A percentile compares a stretch with the other conserved stretches of the same genome.
phyloP scores from a whole-genome alignment of 345 rosid species.

The Luvunga scandens region DNA sequence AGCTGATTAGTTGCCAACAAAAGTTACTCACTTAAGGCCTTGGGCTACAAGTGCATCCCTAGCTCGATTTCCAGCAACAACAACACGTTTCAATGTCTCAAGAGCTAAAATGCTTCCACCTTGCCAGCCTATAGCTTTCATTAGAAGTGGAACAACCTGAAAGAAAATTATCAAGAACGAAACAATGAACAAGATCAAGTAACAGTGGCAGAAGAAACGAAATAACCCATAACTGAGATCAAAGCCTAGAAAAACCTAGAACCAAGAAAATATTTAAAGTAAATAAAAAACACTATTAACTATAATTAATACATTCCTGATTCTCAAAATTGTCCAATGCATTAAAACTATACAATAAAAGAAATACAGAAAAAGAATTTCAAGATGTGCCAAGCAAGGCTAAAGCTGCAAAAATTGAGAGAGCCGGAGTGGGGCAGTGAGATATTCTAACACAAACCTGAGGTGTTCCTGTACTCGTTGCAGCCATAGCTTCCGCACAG shows the following conservation, averaged over 20 bases:
- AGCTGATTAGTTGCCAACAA: neutral
- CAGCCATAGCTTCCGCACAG: constrained; percentile 99
- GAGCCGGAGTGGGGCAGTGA: neutral
- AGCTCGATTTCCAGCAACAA: constrained; percentile 96
- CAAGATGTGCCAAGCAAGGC: neutral
- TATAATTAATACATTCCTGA: neutral
- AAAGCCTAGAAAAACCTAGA: neutral
- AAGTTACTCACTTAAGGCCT: constrained; percentile 71
- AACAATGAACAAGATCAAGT: constrained; percentile 11
- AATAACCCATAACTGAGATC: neutral
- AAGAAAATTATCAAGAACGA: constrained; percentile 15
- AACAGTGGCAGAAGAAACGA: constrained; percentile 11
- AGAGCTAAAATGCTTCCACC: constrained; percentile 99
- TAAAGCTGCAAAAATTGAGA: neutral
- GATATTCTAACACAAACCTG: constrained; percentile 47
- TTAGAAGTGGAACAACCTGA: constrained; percentile 97
- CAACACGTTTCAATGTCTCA: constrained; percentile 93
- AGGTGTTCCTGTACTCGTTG: constrained; percentile 91
- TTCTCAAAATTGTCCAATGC: neutral
- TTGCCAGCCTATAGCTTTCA: constrained; percentile 99
- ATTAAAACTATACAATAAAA: neutral
- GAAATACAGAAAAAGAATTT: neutral
- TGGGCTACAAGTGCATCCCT: constrained; percentile 99
- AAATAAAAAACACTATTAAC: neutral
- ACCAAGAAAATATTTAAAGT: neutral